Conservation (phyloP, 306 rosid species). For the Corylus avellana region DNA sequence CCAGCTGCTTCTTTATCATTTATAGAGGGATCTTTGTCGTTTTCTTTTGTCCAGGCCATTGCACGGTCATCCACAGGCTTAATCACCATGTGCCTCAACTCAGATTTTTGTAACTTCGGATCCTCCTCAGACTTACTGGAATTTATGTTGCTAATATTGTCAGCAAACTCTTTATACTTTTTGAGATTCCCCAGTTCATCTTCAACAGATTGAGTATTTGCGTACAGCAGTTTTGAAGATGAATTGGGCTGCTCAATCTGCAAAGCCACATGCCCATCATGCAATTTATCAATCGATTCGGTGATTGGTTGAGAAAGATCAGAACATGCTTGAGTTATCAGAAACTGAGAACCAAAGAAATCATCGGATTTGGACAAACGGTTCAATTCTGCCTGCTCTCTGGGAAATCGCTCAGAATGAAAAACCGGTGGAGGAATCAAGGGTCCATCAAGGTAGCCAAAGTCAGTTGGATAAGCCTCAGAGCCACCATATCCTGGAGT, state of each 20-base stretch:
- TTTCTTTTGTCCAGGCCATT: conserved; percentile 24
- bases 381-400: conserved; percentile 61
- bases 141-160: conserved; percentile 28
- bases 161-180: conserved; percentile 33
- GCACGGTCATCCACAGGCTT: conserved; percentile 29
- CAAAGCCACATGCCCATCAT: conserved; percentile 35
- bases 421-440: conserved; percentile 50
- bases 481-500: conserved; percentile 37
- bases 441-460: conserved; percentile 46
- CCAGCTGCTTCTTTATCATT: conserved; percentile 28
- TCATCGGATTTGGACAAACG: conserved; percentile 64
- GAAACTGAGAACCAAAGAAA: conserved; percentile 53
- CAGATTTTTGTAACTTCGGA: conserved; percentile 24
- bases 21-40: conserved; percentile 29
- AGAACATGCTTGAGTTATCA: conserved; percentile 42
- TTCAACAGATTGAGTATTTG: conserved; percentile 32
- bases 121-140: conserved; percentile 34
- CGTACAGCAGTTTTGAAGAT: conserved; percentile 31
- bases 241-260: conserved; percentile 31
- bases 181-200: conserved; percentile 33
- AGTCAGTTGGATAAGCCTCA: conserved; percentile 37
- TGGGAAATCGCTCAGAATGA: conserved; percentile 59
- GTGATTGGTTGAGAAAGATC: conserved; percentile 38
- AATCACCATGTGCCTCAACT: conserved; percentile 6
- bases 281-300: conserved; percentile 42